A percentile compares a stretch with the other conserved stretches of the same genome.
Evolutionary conservation across 176 grass and related monocot genomes (phyloP).

Genomic region (Raddia guianensis): DNA sequence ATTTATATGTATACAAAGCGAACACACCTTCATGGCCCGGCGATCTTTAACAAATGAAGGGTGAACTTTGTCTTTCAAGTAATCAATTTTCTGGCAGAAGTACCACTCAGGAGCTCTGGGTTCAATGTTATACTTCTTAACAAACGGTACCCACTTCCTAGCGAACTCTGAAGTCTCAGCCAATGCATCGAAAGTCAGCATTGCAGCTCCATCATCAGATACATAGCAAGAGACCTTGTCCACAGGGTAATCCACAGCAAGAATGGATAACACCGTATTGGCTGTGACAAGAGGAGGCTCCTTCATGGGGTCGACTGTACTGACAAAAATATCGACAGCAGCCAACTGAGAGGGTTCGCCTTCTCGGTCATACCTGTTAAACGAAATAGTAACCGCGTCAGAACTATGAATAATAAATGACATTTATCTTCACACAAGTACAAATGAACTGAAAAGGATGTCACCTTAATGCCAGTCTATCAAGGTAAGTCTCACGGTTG

Average conservation of each 20-base stretch:
- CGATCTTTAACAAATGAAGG: constrained; percentile 98
- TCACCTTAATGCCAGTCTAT: constrained; percentile 96
- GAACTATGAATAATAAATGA: constrained; percentile 33
- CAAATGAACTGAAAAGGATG: constrained; percentile 37
- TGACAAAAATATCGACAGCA: constrained; percentile 98
- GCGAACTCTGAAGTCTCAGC: constrained; percentile 99
- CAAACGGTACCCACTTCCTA: constrained; percentile 99
- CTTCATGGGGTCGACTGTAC: constrained; percentile 98
- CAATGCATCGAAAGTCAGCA: constrained; percentile 92
- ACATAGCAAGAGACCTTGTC: constrained; percentile 99
- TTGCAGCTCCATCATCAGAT: constrained; percentile 98
- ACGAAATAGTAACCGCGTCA: constrained; percentile 34
- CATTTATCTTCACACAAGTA: constrained; percentile 10
- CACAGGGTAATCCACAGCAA: constrained; percentile 96
- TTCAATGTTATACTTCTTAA: constrained; percentile 95
- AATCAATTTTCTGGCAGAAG: constrained; percentile 97
- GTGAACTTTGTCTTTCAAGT: constrained; percentile 99
- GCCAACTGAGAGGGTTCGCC: constrained; percentile 97
- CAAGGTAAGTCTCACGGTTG: constrained; percentile 98
- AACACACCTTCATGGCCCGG: constrained; percentile 93
- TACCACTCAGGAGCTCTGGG: constrained; percentile 98
- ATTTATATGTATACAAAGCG: constrained; percentile 24
- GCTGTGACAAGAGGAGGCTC: constrained; percentile 98
- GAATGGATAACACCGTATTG: constrained; percentile 95
- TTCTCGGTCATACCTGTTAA: constrained; percentile 92